These are phyloP conservation scores for Colletotrichum gigasporum DNA, from an alignment of 2,329 filamentous ascomycete species.

Conservation along the genomic window DNA sequence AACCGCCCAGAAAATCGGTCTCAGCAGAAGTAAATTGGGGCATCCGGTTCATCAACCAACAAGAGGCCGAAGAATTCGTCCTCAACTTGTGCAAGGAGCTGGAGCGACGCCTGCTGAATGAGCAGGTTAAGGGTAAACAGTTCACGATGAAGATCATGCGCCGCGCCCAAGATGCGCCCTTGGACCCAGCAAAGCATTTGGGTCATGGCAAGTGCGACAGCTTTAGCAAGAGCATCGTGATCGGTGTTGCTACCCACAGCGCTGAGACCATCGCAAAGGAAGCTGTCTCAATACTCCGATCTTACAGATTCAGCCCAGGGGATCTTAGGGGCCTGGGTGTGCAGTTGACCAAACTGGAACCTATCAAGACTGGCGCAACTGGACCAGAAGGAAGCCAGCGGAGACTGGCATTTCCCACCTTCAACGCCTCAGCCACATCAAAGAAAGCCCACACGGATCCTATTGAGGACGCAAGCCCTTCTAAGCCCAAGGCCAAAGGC, in stretches of 20 bases:
- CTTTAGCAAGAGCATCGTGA: constrained; percentile 85
- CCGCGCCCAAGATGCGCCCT: constrained; percentile 82
- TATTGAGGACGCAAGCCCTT: constrained; percentile 59
- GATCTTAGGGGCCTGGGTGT: constrained; percentile 93
- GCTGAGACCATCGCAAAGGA: constrained; percentile 79
- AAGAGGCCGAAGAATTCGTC: constrained; percentile 94
- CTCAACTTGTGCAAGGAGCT: constrained; percentile 86
- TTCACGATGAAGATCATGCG: constrained; percentile 96
- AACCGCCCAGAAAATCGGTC: constrained; percentile 88
- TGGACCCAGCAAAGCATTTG: constrained; percentile 92
- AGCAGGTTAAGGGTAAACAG: constrained; percentile 86
- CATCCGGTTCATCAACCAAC: constrained; percentile 89
- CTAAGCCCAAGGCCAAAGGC: constrained; percentile 41
- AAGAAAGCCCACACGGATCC: constrained; percentile 55
- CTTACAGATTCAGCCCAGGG: constrained; percentile 85
- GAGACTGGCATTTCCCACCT: constrained; percentile 76
- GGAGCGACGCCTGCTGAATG: constrained; percentile 80
- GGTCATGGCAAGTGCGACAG: constrained; percentile 96
- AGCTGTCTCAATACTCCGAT: constrained; percentile 83
- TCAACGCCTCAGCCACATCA: constrained; percentile 47
- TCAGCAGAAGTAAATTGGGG: constrained; percentile 99
- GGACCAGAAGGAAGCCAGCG: constrained; percentile 79
- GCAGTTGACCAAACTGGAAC: constrained; percentile 92
- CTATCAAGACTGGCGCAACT: constrained; percentile 69
- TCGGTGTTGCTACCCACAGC: constrained; percentile 86